phyloP scores from a whole-genome alignment of 495 filamentous ascomycete genomes.

The Talaromyces trachyspermus region DNA sequence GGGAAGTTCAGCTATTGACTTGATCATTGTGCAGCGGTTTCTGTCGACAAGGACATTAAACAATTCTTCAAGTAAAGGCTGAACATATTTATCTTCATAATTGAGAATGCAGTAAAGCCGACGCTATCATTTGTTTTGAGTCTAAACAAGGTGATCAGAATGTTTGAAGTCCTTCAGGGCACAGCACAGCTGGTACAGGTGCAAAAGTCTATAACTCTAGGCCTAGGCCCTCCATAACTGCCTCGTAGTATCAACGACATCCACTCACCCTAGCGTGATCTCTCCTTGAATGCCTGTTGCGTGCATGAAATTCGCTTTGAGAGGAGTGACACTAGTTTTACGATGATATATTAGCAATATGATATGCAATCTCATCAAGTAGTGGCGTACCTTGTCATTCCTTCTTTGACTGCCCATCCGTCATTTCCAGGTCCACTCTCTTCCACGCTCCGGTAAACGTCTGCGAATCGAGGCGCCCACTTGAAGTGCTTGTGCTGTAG shows the following conservation, averaged over 20 bases:
- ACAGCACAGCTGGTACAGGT: background rate
- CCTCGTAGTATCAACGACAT: slow-evolving; percentile 20
- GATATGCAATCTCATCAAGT: background rate
- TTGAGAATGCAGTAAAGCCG: slow-evolving; percentile 66
- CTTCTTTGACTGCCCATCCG: slow-evolving; percentile 86
- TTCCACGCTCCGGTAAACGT: slow-evolving; percentile 79
- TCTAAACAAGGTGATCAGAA: slow-evolving; percentile 34
- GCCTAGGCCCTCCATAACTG: background rate
- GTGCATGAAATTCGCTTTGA: slow-evolving; percentile 91
- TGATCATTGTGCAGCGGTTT: slow-evolving; percentile 34
- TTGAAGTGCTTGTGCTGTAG: slow-evolving; percentile 81
- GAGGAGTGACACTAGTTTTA: slow-evolving; percentile 70
- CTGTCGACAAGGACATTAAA: slow-evolving; percentile 40
- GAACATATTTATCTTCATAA: slow-evolving; percentile 81
- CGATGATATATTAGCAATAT: background rate
- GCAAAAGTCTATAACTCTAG: slow-evolving; percentile 9
- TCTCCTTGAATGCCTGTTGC: slow-evolving; percentile 60
- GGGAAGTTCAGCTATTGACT: slow-evolving; percentile 36
- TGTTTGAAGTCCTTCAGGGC: background rate
- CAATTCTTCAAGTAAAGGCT: slow-evolving; percentile 61
- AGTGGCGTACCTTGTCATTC: slow-evolving; percentile 69
- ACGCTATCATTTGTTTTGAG: slow-evolving; percentile 36
- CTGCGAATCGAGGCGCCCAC: slow-evolving; percentile 82
- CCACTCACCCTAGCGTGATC: slow-evolving; percentile 78
- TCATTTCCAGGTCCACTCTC: slow-evolving; percentile 78